Conservation (phyloP, 208 protist species). For the Wallacemonas sp. region DNA sequence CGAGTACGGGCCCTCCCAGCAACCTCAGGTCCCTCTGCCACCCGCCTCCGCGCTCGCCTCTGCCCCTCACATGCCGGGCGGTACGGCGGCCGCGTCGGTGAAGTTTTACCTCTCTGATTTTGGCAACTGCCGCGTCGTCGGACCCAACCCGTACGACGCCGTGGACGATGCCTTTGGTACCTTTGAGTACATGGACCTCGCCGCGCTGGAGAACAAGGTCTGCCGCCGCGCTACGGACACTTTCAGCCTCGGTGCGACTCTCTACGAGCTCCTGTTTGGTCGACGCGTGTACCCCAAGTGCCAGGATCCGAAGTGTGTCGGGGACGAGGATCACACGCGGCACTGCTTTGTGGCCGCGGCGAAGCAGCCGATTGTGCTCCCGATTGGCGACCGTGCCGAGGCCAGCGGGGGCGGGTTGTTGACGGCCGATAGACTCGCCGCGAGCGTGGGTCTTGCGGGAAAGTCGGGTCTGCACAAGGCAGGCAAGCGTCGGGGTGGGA, state of each 20-base stretch:
- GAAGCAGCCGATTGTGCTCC: slow-evolving; percentile 41
- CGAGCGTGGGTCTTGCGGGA: neutral
- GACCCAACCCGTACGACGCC: slow-evolving; percentile 33
- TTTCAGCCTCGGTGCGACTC: slow-evolving; percentile 75
- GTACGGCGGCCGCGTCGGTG: slow-evolving; percentile 30
- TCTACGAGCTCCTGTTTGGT: slow-evolving; percentile 79
- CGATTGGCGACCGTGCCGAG: slow-evolving; percentile 3
- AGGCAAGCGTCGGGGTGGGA: neutral
- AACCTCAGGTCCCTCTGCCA: neutral
- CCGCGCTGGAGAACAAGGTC: slow-evolving; percentile 60
- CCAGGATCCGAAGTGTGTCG: slow-evolving; percentile 31
- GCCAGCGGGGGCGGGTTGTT: neutral
- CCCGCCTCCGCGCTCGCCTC: neutral
- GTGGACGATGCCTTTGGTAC: slow-evolving; percentile 74
- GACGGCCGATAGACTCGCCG: neutral
- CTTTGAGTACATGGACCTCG: slow-evolving; percentile 88
- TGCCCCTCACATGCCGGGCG: too few species aligned
- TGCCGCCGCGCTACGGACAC: slow-evolving; percentile 77
- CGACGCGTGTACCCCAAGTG: slow-evolving; percentile 75
- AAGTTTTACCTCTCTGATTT: slow-evolving; percentile 91
- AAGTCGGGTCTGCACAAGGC: neutral
- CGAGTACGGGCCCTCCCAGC: slow-evolving; percentile 54
- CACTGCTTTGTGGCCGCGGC: slow-evolving; percentile 74
- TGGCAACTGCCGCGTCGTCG: slow-evolving; percentile 84
- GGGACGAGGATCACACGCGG: slow-evolving; percentile 69